These are phyloP conservation scores for Colletotrichum sp. DNA, from an alignment of 2,329 filamentous ascomycete genomes.

Conservation along the genomic window DNA sequence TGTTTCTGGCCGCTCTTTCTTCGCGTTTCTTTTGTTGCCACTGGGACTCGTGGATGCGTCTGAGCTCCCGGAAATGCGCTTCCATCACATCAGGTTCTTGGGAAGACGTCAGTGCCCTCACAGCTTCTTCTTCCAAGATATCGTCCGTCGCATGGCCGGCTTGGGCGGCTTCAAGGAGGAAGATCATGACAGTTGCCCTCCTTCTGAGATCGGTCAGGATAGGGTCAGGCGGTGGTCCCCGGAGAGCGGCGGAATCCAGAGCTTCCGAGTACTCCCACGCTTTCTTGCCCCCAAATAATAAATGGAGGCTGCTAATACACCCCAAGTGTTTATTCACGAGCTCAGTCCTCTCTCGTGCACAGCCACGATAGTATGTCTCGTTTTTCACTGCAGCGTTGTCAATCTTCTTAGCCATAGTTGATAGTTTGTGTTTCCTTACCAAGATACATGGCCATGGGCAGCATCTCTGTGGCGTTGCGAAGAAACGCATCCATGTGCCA, in stretches of 20 bases:
- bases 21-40: background rate
- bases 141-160: background rate
- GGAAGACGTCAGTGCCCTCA: background rate
- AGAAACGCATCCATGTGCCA: too few relatives aligned
- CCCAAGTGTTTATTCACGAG: too few relatives aligned
- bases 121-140: background rate
- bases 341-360: too few relatives aligned
- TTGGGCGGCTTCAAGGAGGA: background rate
- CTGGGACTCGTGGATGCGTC: background rate
- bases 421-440: too few relatives aligned
- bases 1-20: background rate
- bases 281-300: too few relatives aligned
- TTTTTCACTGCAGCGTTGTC: too few relatives aligned
- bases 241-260: background rate
- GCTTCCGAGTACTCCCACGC: fast-evolving
- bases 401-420: too few relatives aligned
- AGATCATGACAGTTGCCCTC: background rate
- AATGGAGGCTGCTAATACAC: too few relatives aligned
- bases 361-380: too few relatives aligned
- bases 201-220: background rate
- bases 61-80: background rate
- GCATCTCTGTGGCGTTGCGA: too few relatives aligned
- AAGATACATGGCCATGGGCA: too few relatives aligned
- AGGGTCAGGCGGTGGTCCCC: background rate
- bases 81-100: background rate